Evolutionary conservation across 176 grass and related monocot species (phyloP).

Genomic region (Avena atlantica): DNA sequence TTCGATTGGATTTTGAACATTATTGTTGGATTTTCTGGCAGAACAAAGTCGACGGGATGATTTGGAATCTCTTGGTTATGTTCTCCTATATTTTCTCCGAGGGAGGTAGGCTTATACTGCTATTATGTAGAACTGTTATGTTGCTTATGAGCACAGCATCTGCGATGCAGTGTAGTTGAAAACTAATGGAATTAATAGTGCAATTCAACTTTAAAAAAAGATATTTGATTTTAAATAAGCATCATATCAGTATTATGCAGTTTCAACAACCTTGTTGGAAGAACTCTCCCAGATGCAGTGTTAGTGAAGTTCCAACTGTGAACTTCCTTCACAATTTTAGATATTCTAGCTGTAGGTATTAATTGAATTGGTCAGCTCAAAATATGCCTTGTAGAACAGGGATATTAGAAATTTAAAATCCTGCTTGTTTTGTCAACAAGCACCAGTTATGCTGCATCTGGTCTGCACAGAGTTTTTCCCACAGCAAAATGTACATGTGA

Average conservation of each 20-base stretch:
- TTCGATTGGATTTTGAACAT: slow-evolving; percentile 38
- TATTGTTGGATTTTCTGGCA: slow-evolving; percentile 43
- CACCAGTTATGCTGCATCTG: background rate
- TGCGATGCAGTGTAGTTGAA: background rate
- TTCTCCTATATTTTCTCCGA: slow-evolving; percentile 93
- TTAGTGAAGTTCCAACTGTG: slow-evolving; percentile 14
- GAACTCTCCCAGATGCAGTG: background rate
- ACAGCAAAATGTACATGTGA: background rate
- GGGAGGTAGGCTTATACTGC: slow-evolving; percentile 65
- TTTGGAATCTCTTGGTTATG: slow-evolving; percentile 98
- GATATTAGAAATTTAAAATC: background rate
- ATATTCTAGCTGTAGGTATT: slow-evolving; percentile 4
- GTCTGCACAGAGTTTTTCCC: background rate
- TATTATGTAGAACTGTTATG: background rate
- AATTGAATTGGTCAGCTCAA: slow-evolving; percentile 24
- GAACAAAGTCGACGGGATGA: slow-evolving; percentile 99
- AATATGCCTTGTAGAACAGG: background rate
- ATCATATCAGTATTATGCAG: background rate
- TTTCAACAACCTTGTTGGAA: background rate
- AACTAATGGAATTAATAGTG: slow-evolving; percentile 6
- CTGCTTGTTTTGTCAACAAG: slow-evolving; percentile 3
- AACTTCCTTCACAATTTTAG: slow-evolving; percentile 11
- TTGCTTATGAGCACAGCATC: slow-evolving; percentile 27
- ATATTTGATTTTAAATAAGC: slow-evolving; percentile 16
- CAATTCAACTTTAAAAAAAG: background rate